Evolutionary conservation across 148 eudicot species (phyloP).

Genomic region (Silene uniflora): DNA sequence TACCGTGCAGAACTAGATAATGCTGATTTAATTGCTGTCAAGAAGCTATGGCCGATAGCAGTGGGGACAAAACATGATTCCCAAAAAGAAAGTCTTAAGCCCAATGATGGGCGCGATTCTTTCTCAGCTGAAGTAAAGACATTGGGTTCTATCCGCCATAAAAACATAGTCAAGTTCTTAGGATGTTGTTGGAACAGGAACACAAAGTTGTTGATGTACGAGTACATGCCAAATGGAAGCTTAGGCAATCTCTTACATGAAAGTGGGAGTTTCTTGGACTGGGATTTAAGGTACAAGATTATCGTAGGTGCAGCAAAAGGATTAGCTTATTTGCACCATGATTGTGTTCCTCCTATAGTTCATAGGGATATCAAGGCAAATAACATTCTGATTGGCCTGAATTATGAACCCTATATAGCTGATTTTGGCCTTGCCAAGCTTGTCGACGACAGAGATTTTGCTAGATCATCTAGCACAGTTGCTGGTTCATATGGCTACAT

Average conservation of each 20-base stretch:
- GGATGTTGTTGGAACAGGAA: conserved; percentile 76
- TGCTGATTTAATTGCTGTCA: conserved; percentile 73
- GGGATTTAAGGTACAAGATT: conserved; percentile 68
- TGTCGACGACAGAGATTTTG: conserved; percentile 62
- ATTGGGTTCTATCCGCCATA: conserved; percentile 77
- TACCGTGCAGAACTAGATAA: conserved; percentile 62
- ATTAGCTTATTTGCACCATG: conserved; percentile 73
- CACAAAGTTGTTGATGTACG: conserved; percentile 74
- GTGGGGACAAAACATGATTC: conserved; percentile 27
- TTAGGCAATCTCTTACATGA: conserved; percentile 68
- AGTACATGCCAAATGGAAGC: conserved; percentile 94
- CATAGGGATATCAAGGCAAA: conserved; percentile 92
- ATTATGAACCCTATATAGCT: conserved; percentile 75
- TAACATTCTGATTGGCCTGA: conserved; percentile 71
- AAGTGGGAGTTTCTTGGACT: conserved; percentile 58
- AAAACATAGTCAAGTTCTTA: conserved; percentile 76
- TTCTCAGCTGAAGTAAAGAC: conserved; percentile 83
- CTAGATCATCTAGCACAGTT: conserved; percentile 56
- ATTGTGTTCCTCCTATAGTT: conserved; percentile 85
- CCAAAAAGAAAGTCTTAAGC: conserved; percentile 32
- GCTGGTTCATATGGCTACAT: conserved; percentile 94
- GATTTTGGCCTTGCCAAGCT: conserved; percentile 89
- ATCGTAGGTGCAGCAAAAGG: conserved; percentile 77
- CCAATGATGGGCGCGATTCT: conserved; percentile 49
- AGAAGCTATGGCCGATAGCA: conserved; percentile 68